Evolutionary conservation across 2,329 filamentous ascomycete genomes (phyloP).

Genomic region (Monosporascus ibericus): DNA sequence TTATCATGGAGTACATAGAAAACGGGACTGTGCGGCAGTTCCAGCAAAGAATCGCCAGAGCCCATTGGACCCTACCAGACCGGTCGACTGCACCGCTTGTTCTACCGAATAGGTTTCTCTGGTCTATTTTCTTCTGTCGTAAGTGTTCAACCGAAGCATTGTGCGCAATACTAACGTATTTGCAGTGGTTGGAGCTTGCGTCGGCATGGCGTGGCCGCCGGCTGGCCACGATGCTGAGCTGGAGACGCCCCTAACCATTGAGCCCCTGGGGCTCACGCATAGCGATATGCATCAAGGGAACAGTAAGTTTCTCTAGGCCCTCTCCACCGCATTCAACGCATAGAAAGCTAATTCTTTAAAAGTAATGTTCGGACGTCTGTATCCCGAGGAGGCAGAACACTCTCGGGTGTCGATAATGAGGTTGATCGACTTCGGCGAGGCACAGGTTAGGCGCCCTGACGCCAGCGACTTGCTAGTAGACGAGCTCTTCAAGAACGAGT

Average conservation of each 20-base stretch:
- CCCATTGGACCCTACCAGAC: neutral
- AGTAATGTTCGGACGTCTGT: neutral
- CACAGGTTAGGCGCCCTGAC: neutral
- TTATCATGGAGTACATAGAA: neutral
- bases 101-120: neutral
- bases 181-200: neutral
- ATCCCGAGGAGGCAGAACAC: neutral
- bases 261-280: neutral
- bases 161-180: neutral
- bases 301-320: neutral
- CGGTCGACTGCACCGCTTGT: neutral
- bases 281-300: neutral
- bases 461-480: neutral
- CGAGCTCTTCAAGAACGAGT: neutral
- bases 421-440: neutral
- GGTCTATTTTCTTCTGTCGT: neutral
- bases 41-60: neutral
- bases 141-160: neutral
- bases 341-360: neutral
- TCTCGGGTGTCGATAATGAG: neutral
- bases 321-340: neutral
- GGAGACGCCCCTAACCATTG: neutral
- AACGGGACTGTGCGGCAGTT: neutral
- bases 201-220: neutral
- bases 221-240: neutral